Percentiles rank a stretch among this genome's conserved stretches.
phyloP scores from a whole-genome alignment of 2,329 filamentous ascomycete genomes.

The Didymosphaeria variabile region DNA sequence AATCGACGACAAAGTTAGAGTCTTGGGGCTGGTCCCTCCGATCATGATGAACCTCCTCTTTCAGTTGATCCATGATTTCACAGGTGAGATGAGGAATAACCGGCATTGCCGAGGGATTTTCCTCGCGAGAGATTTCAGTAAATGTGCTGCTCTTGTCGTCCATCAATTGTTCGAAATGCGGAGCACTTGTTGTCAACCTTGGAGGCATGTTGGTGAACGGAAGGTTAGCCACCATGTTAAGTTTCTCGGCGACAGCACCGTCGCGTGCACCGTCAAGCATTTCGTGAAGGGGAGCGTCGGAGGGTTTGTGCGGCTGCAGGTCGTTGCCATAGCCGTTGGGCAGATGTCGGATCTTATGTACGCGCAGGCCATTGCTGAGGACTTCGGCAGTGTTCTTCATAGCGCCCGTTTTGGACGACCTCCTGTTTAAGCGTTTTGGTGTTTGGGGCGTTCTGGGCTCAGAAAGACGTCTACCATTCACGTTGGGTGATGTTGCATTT shows the following conservation, averaged over 20 bases:
- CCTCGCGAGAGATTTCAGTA: background rate
- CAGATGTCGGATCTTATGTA: slow-evolving; percentile 41
- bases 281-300: slow-evolving; percentile 20
- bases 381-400: slow-evolving; percentile 23
- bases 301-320: slow-evolving; percentile 11
- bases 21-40: slow-evolving; percentile 22
- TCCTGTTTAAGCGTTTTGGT: slow-evolving; percentile 19
- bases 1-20: slow-evolving; percentile 30
- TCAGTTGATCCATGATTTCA: slow-evolving; percentile 40
- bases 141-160: background rate
- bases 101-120: slow-evolving; percentile 21
- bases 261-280: slow-evolving; percentile 24
- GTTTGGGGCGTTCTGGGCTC: slow-evolving; percentile 17
- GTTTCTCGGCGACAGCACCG: slow-evolving; percentile 19
- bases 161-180: background rate
- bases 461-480: slow-evolving; percentile 16
- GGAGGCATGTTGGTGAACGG: background rate
- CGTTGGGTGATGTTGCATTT: slow-evolving; percentile 14
- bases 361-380: slow-evolving; percentile 34
- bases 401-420: slow-evolving; percentile 20
- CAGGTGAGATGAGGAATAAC: slow-evolving; percentile 37
- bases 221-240: slow-evolving; percentile 29
- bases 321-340: slow-evolving; percentile 18
- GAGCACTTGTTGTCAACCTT: background rate
- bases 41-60: slow-evolving; percentile 32